Conservation (phyloP, 148 eudicot species). For the Dianthus caryophyllus region DNA sequence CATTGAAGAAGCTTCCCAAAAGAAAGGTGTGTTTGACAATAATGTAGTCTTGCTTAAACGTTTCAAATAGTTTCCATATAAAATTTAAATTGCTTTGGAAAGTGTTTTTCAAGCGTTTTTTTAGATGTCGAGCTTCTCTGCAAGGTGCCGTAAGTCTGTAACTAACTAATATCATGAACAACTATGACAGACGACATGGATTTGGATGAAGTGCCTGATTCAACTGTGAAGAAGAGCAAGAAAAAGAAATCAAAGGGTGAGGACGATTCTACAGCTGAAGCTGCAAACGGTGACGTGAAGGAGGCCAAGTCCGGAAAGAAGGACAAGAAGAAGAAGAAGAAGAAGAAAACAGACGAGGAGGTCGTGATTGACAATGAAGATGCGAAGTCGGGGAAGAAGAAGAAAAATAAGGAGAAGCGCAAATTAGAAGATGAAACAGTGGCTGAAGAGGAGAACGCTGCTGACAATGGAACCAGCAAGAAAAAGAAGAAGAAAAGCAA, state of each 20-base stretch:
- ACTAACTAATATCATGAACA: background rate
- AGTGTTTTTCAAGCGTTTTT: too few relatives aligned
- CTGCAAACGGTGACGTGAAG: conserved; percentile 36
- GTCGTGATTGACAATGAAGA: conserved; percentile 22
- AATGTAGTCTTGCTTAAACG: background rate
- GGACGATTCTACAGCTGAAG: conserved; percentile 26
- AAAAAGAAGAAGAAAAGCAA: conserved; percentile 64
- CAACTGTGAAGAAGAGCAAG: conserved; percentile 62
- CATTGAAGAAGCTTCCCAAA: conserved; percentile 43
- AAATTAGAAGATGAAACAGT: conserved; percentile 37
- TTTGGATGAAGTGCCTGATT: conserved; percentile 36
- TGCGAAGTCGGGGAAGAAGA: conserved; percentile 51
- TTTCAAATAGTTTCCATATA: background rate
- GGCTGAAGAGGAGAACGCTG: conserved; percentile 29
- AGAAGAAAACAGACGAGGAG: background rate
- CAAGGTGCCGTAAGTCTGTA: too few relatives aligned
- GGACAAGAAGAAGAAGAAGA: conserved; percentile 25
- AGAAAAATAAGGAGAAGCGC: conserved; percentile 70
- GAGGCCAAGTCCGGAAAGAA: conserved; percentile 25
- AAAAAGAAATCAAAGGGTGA: conserved; percentile 58
- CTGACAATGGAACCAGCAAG: conserved; percentile 35
- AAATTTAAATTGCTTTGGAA: too few relatives aligned
- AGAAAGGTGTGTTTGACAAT: conserved; percentile 37
- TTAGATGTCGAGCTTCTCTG: too few relatives aligned
- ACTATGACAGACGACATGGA: conserved; percentile 46